Conservation (phyloP, 495 filamentous ascomycete species). For the Talaromyces liani region DNA sequence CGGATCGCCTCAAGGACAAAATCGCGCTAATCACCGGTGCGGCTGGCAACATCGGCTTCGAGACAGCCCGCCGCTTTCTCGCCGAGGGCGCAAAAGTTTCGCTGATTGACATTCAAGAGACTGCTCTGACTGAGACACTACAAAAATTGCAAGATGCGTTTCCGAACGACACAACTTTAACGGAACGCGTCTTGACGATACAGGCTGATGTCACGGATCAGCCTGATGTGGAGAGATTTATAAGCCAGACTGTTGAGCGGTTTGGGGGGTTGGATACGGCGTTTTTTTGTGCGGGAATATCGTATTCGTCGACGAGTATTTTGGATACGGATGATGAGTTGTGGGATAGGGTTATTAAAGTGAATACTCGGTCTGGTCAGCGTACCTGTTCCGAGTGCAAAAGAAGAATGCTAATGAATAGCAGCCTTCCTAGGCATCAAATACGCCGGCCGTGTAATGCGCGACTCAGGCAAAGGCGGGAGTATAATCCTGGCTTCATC, state of each 20-base stretch:
- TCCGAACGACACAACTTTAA: neutral
- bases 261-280: slow-evolving; percentile 15
- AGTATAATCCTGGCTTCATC: slow-evolving; percentile 17
- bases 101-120: slow-evolving; percentile 11
- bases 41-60: slow-evolving; percentile 15
- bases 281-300: slow-evolving; percentile 13
- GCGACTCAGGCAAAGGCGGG: slow-evolving; percentile 12
- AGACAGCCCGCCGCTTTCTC: slow-evolving; percentile 14
- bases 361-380: slow-evolving; percentile 13
- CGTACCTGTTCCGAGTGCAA: too few species aligned
- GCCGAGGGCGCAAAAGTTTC: slow-evolving; percentile 13
- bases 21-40: slow-evolving; percentile 16
- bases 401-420: neutral
- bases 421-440: slow-evolving; percentile 12
- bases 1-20: slow-evolving; percentile 12
- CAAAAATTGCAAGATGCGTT: neutral
- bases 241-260: slow-evolving; percentile 5
- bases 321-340: slow-evolving; percentile 14
- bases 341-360: slow-evolving; percentile 16
- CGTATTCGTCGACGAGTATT: slow-evolving; percentile 13
- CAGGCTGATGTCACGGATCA: slow-evolving; percentile 15
- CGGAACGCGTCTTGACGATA: slow-evolving; percentile 13
- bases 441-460: slow-evolving; percentile 13
- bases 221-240: slow-evolving; percentile 10
- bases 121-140: neutral